Evolutionary conservation across 2,329 filamentous ascomycete species (phyloP), one percentile per base, ranked within the genome.

Genomic region (Arachnomyces sp.): DNA sequence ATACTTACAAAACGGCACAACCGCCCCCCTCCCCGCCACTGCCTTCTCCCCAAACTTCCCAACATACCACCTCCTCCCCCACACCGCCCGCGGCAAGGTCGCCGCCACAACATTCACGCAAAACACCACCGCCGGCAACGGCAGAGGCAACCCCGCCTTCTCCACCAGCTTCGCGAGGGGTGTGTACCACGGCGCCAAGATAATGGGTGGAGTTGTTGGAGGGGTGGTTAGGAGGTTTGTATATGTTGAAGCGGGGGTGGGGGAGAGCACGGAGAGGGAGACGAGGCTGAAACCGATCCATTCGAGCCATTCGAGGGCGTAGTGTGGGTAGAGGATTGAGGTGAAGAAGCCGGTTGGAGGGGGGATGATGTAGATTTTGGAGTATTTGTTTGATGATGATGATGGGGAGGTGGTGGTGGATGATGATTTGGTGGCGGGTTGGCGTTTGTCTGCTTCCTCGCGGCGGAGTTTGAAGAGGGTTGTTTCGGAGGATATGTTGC

Each of bases 251-350:
- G n/a, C 18, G n/a, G 28, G 14, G 38, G 45, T 8, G 14, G 47
- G 31, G 20, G 47, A 44, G 9, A 39, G 58, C 11, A 67, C 56
- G 0, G 59, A 51, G 1, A 59, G 59, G 7, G 63, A 67, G 8
- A 64, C 56, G 18, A 94, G 75, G 70, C 82, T 88, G 61, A 88
- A 98, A 0, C 92, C 92, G 3, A 75, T 62, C 92, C 92, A 98
- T 71, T 98, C 92, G 39, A 94, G 60, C 92, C 92, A 98, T 67
- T 98, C 92, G 57, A 82, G 84, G n/a, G 94, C 71, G 61, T 95
- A 98, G 61, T 98, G 92, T 49, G 92, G 88, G 61, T 82, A 94
- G 43, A 96, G 72, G 57, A 94, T 76, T 54, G 80, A 82, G 49
- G 74, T 72, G 65, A 96, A 98, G 36, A 94, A 65, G 1, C 89